These are phyloP conservation scores for Hypoxylon cercidicola DNA, from an alignment of 495 filamentous ascomycete genomes.

Conservation along the genomic window DNA sequence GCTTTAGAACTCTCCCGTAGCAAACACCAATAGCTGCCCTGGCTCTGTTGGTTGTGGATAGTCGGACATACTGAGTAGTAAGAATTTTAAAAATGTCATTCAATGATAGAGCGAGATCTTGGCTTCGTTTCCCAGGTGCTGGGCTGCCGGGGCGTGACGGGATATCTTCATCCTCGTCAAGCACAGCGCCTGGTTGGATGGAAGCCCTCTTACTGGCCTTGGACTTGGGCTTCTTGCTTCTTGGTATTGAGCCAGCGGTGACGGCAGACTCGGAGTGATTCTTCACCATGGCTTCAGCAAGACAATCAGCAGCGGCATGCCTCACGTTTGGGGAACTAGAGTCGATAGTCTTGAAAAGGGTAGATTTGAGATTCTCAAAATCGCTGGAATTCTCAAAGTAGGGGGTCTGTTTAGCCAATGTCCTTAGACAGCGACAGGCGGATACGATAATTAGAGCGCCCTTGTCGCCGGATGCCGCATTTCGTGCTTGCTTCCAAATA, in stretches of 20 bases:
- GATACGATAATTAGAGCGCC: constrained; percentile 81
- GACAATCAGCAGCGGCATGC: constrained; percentile 86
- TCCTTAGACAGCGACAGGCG: constrained; percentile 82
- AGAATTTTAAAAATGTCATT: constrained; percentile 82
- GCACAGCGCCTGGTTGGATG: constrained; percentile 55
- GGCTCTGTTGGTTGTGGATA: constrained; percentile 80
- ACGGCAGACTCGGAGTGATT: constrained; percentile 73
- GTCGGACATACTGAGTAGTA: constrained; percentile 81
- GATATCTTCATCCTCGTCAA: constrained; percentile 81
- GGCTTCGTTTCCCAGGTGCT: constrained; percentile 72
- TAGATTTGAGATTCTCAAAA: constrained; percentile 83
- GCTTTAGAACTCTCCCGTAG: constrained; percentile 81
- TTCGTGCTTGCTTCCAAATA: constrained; percentile 91
- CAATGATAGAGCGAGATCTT: constrained; percentile 77
- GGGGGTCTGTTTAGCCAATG: constrained; percentile 72
- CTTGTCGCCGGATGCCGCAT: constrained; percentile 80
- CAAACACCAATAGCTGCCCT: constrained; percentile 88
- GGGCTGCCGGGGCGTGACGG: constrained; percentile 79
- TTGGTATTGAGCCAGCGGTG: constrained; percentile 63
- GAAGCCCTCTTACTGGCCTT: constrained; percentile 75
- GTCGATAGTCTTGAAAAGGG: constrained; percentile 87
- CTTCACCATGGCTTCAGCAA: constrained; percentile 81
- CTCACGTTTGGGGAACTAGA: constrained; percentile 76
- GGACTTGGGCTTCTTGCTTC: constrained; percentile 78
- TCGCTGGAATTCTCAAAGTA: constrained; percentile 93